Evolutionary conservation across 176 grass and related monocot species (phyloP).

Genomic region (Zea luxurians): DNA sequence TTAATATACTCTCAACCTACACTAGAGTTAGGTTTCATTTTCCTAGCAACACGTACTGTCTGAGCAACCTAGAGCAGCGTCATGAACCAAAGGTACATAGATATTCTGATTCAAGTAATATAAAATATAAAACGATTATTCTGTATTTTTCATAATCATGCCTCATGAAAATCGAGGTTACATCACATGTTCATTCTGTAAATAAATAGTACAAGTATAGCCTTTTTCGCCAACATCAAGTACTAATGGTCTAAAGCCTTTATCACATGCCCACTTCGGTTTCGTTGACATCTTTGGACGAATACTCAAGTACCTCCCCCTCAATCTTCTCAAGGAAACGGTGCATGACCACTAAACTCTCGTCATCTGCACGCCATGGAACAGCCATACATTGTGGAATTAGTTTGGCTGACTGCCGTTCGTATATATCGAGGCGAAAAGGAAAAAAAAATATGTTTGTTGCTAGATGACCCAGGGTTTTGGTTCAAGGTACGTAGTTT

Average conservation of each 20-base stretch:
- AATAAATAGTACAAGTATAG: too few relatives aligned
- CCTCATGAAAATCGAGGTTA: constrained; percentile 19
- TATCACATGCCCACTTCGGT: constrained; percentile 37
- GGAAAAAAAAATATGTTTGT: neutral
- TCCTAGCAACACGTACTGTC: neutral
- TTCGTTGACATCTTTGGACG: constrained; percentile 39
- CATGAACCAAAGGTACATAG: neutral
- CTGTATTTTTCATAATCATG: neutral
- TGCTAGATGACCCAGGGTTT: neutral
- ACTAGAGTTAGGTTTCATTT: too few relatives aligned
- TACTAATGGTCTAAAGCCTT: neutral
- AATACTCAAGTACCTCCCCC: constrained; percentile 16
- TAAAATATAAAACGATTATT: neutral
- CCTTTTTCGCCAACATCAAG: constrained; percentile 6
- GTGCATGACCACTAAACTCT: constrained; percentile 44
- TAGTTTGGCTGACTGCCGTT: neutral
- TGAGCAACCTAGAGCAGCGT: neutral
- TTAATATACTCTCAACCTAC: too few relatives aligned
- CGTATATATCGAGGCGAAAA: neutral
- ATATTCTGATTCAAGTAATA: neutral
- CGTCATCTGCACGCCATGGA: constrained; percentile 49
- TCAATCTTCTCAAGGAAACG: constrained; percentile 67
- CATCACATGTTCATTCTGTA: constrained; percentile 7
- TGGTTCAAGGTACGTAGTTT: neutral
- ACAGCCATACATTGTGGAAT: neutral